Evolutionary conservation across 2,329 filamentous ascomycete genomes (phyloP), one percentile per base, ranked within the genome.

Genomic region (Fonsecaea multimorphosa): DNA sequence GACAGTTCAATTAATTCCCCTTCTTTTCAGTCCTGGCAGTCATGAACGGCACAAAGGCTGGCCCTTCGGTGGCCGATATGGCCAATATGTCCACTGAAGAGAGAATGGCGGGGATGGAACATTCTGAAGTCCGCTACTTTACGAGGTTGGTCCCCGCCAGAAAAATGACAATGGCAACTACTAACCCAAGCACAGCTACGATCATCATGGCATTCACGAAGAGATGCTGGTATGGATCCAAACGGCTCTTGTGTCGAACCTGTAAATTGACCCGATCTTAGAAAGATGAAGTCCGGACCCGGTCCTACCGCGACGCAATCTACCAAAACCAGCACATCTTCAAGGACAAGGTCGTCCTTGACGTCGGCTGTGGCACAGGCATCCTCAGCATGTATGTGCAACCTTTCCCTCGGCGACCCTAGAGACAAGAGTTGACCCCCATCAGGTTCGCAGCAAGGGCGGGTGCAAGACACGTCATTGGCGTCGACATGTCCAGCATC

Each of bases 401-500:
- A 51, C 9, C 63, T 57, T 8, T 14, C 19, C 19, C 11, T 14
- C 8, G 29, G 46, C 34, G 36, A 36, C 32, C 27, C 32, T 29
- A 29, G 44, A 54, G 53, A 56, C n/a, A 44, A 34, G 36, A 29
- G 68, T 70, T 66, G 69, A 63, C 29, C 16, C n/a, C 14, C 5
- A 27, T 38, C 74, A 98, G 94, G 94, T 99, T 99, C 79, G 95
- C 95, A 63, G 93, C 92, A 68, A 93, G 91, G 82, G 93, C 95
- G 68, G 95, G 95, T 76, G 95, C 95, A 66, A 98, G 97, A 83
- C 95, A 99, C 80, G 95, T 99, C 73, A 96, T 98, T 72, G 95
- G 95, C 74, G 95, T 99, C 64, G 95, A 99, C 81, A 99, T 98
- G 94, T 99, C 95, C 36, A 97, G 94, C 73, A 99, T 99, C 80